Percentiles rank a stretch among this genome's conserved stretches.
These are phyloP conservation scores for Calvatia gigantea DNA, from an alignment of 768 basidiomycete genomes.

Conservation along the genomic window DNA sequence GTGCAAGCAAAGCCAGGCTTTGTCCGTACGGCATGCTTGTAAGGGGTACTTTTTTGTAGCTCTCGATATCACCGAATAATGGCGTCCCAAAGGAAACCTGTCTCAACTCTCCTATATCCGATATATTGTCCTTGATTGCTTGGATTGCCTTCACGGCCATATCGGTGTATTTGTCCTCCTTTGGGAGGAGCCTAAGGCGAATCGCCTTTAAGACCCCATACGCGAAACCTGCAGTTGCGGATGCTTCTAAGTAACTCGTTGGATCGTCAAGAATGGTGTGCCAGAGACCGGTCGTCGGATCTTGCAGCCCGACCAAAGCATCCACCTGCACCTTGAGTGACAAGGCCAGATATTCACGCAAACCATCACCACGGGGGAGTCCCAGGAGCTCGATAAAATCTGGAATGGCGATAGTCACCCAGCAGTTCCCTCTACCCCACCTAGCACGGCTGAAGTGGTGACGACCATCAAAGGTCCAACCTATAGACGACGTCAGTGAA, in stretches of 20 bases:
- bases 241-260: constrained; percentile 48
- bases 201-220: constrained; percentile 44
- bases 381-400: constrained; percentile 46
- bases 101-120: constrained; percentile 41
- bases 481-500: constrained; percentile 16
- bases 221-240: constrained; percentile 45
- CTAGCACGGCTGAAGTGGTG: constrained; percentile 43
- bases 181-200: constrained; percentile 39
- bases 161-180: constrained; percentile 33
- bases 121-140: constrained; percentile 41
- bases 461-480: constrained; percentile 43
- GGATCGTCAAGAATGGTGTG: constrained; percentile 52
- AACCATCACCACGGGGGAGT: constrained; percentile 36
- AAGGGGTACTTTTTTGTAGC: constrained; percentile 47
- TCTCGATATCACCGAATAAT: constrained; percentile 44
- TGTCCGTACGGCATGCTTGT: constrained; percentile 60
- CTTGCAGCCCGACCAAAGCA: constrained; percentile 42
- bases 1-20: constrained; percentile 44
- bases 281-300: constrained; percentile 45
- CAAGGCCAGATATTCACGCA: constrained; percentile 37
- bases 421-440: constrained; percentile 58
- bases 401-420: constrained; percentile 43
- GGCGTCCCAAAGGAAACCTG: constrained; percentile 52
- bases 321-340: constrained; percentile 44
- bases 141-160: constrained; percentile 37